Evolutionary conservation across 805 yeast genomes (phyloP).

Genomic region (Wickerhamomyces subpelliculosus): DNA sequence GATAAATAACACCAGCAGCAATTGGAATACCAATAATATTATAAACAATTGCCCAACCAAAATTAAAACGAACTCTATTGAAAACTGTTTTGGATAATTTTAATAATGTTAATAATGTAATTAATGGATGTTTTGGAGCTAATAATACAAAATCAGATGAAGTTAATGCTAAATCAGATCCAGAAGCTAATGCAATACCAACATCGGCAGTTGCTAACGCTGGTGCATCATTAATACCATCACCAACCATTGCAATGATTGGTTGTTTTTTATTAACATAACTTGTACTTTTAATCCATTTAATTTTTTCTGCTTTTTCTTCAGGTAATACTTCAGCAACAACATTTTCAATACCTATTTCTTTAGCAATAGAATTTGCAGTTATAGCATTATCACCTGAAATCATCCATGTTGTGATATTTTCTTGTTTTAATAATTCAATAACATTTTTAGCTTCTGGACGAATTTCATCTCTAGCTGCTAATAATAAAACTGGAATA

Average conservation of each 20-base stretch:
- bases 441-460: slow-evolving; percentile 52
- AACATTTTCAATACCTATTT: slow-evolving; percentile 54
- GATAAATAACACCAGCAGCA: slow-evolving; percentile 63
- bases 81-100: slow-evolving; percentile 44
- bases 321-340: slow-evolving; percentile 70
- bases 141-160: slow-evolving; percentile 69
- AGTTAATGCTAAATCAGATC: slow-evolving; percentile 69
- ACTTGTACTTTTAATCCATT: slow-evolving; percentile 43
- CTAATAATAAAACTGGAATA: slow-evolving; percentile 41
- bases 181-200: slow-evolving; percentile 71
- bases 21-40: slow-evolving; percentile 53
- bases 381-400: slow-evolving; percentile 68
- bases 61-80: slow-evolving; percentile 47
- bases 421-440: slow-evolving; percentile 27
- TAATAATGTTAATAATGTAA: slow-evolving; percentile 47
- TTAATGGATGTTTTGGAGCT: slow-evolving; percentile 42
- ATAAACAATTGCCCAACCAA: slow-evolving; percentile 53
- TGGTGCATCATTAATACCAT: slow-evolving; percentile 81
- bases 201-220: slow-evolving; percentile 70
- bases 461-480: slow-evolving; percentile 54
- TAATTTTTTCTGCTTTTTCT: slow-evolving; percentile 57
- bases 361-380: slow-evolving; percentile 59
- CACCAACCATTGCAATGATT: slow-evolving; percentile 68
- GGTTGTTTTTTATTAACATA: slow-evolving; percentile 16
- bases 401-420: slow-evolving; percentile 64